These are phyloP conservation scores for Citeromyces hawaiiensis DNA, from an alignment of 1,139 yeast genomes.

Conservation along the genomic window DNA sequence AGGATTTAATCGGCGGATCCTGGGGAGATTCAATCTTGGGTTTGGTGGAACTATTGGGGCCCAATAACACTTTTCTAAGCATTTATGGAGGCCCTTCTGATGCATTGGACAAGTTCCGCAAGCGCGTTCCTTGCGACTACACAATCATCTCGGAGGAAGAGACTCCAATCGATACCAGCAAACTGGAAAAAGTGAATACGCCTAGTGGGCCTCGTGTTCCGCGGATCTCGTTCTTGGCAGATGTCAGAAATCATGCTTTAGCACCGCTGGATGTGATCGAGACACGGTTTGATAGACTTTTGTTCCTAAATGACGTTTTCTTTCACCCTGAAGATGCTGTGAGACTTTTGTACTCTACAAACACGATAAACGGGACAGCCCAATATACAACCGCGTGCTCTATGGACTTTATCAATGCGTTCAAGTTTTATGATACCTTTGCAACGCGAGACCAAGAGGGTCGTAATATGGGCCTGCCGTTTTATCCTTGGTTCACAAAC, in stretches of 20 bases:
- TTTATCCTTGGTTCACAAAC: slow-evolving; percentile 1
- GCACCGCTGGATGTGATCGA: neutral
- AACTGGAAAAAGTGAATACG: neutral
- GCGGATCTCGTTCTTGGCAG: neutral
- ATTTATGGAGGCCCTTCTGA: slow-evolving; percentile 1
- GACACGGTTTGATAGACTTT: neutral
- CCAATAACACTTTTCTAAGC: neutral
- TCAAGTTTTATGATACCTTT: neutral
- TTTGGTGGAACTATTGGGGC: neutral
- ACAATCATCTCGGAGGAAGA: neutral
- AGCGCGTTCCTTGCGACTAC: neutral
- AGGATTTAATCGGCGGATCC: neutral
- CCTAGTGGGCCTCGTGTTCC: neutral
- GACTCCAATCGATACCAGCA: neutral
- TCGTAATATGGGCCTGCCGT: neutral
- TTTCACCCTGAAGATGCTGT: neutral
- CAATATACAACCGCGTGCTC: slow-evolving; percentile 1
- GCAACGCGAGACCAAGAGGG: neutral
- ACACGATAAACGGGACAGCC: neutral
- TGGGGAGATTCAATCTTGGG: neutral
- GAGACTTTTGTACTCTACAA: neutral
- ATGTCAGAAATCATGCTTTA: slow-evolving; percentile 1
- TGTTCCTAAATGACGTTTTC: neutral
- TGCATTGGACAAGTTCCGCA: neutral
- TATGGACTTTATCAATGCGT: neutral